Conservation (phyloP, 805 yeast genomes). For the Babjeviella inositovora region DNA sequence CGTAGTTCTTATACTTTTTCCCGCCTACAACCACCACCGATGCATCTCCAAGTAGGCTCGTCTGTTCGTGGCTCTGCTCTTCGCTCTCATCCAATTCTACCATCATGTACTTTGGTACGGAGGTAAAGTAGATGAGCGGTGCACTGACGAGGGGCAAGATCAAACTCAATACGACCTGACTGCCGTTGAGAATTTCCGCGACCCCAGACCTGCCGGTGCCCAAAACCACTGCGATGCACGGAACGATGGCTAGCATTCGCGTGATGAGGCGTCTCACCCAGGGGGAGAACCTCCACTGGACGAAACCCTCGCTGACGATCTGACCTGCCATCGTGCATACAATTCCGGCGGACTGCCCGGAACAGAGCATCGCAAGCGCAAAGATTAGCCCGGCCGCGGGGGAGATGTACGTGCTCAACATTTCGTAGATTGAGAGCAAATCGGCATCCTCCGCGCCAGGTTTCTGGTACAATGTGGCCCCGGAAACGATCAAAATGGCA, state of each 20-base stretch:
- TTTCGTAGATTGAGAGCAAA: constrained; percentile 22
- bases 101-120: constrained; percentile 19
- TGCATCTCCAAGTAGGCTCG: neutral
- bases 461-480: constrained; percentile 19
- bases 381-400: constrained; percentile 27
- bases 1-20: constrained; percentile 11
- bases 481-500: constrained; percentile 26
- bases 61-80: neutral
- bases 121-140: constrained; percentile 26
- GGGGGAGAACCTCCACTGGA: constrained; percentile 23
- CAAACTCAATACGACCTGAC: constrained; percentile 25
- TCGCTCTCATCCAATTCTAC: constrained; percentile 9
- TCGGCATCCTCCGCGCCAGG: constrained; percentile 30
- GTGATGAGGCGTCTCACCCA: constrained; percentile 25
- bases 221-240: constrained; percentile 18
- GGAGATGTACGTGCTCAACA: constrained; percentile 22
- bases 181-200: constrained; percentile 23
- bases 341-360: constrained; percentile 30
- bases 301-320: constrained; percentile 25
- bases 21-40: constrained; percentile 1
- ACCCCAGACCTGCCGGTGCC: constrained; percentile 25
- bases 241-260: constrained; percentile 21
- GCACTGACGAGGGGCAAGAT: constrained; percentile 25
- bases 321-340: constrained; percentile 34
- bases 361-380: constrained; percentile 25